Evolutionary conservation across 345 rosid genomes (phyloP).

Genomic region (Orychophragmus violaceus): DNA sequence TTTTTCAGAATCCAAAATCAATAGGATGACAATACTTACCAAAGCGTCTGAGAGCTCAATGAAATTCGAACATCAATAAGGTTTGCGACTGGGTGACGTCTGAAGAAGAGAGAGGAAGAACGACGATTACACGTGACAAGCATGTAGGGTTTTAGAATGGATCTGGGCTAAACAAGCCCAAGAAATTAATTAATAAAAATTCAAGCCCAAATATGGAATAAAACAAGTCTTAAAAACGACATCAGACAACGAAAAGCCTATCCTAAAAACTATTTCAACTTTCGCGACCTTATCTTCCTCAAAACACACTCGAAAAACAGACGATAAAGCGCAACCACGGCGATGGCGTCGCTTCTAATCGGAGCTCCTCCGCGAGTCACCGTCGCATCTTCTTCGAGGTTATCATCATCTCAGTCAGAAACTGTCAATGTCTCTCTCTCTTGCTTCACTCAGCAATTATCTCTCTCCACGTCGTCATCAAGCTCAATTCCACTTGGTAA

Average conservation of each 20-base stretch:
- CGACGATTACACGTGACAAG: slow-evolving; percentile 22
- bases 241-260: neutral
- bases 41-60: neutral
- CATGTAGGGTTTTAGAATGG: slow-evolving; percentile 19
- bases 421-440: slow-evolving; percentile 36
- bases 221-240: neutral
- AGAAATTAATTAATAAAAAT: neutral
- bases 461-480: slow-evolving; percentile 31
- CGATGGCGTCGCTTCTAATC: slow-evolving; percentile 54
- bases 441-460: slow-evolving; percentile 23
- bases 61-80: slow-evolving; percentile 4
- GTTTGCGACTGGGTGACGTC: neutral
- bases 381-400: slow-evolving; percentile 11
- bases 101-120: neutral
- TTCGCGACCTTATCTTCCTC: slow-evolving; percentile 21
- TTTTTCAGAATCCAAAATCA: neutral
- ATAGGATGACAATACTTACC: neutral
- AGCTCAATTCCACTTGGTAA: slow-evolving; percentile 39
- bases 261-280: neutral
- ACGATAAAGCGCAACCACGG: neutral
- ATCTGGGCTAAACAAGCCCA: neutral
- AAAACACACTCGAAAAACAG: neutral
- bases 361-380: slow-evolving; percentile 41
- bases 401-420: slow-evolving; percentile 54
- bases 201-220: neutral